Percentiles rank a stretch among this genome's conserved stretches.
phyloP scores from a whole-genome alignment of 768 basidiomycete species.

The Suillus plorans region DNA sequence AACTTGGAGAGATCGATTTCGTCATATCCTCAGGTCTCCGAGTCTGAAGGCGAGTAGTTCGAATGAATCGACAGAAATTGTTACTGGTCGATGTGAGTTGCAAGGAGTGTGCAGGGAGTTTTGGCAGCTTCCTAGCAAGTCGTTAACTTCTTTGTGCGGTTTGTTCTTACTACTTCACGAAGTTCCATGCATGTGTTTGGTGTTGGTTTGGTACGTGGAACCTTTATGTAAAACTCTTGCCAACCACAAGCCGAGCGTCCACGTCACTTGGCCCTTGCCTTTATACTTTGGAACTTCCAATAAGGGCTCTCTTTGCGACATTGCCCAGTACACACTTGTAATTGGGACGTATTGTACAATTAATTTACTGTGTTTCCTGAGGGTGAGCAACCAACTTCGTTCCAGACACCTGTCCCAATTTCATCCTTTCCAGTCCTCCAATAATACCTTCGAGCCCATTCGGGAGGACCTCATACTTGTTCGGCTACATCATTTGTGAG shows the following conservation, averaged over 20 bases:
- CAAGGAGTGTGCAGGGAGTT: constrained; percentile 18
- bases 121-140: too few species aligned
- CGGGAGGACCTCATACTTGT: constrained; percentile 39
- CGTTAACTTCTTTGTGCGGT: too few species aligned
- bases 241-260: constrained; percentile 83
- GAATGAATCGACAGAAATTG: constrained; percentile 2
- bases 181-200: too few species aligned
- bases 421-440: constrained; percentile 36
- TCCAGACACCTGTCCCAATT: constrained; percentile 38
- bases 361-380: constrained; percentile 32
- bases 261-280: constrained; percentile 68
- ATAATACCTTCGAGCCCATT: constrained; percentile 39
- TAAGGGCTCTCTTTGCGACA: constrained; percentile 73
- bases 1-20: constrained; percentile 29
- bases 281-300: constrained; percentile 53
- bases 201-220: constrained; percentile 76
- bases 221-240: constrained; percentile 71
- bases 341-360: too few species aligned
- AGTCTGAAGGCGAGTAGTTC: constrained; percentile 24
- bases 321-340: constrained; percentile 50
- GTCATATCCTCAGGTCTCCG: constrained; percentile 9
- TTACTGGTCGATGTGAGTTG: constrained; percentile 17
- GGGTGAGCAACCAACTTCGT: constrained; percentile 44
- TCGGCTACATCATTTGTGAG: constrained; percentile 31
- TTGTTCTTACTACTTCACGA: too few species aligned